phyloP scores from a whole-genome alignment of 2,329 filamentous ascomycete genomes.

The Lithohypha guttulata region DNA sequence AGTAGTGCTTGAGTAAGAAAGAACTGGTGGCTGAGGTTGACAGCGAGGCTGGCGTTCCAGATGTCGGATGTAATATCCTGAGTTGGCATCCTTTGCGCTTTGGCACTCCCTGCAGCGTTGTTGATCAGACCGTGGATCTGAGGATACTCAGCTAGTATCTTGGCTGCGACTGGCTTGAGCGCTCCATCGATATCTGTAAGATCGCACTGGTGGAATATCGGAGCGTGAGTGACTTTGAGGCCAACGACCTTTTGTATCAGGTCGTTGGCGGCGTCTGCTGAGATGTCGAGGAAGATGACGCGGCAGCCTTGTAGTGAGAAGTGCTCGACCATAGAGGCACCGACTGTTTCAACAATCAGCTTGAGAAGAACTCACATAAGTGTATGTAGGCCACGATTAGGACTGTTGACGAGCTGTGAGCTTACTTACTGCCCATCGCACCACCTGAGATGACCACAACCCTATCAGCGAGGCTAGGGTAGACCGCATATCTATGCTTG shows the following conservation, averaged over 20 bases:
- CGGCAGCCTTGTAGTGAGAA: constrained; percentile 22
- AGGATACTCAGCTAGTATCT: constrained; percentile 3
- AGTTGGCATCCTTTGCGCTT: neutral
- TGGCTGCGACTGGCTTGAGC: neutral
- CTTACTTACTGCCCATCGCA: no score
- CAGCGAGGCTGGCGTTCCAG: constrained; percentile 35
- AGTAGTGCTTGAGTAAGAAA: constrained; percentile 33
- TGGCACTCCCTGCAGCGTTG: constrained; percentile 6
- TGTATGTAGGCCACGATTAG: no score
- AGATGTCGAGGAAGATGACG: constrained; percentile 1
- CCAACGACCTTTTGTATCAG: neutral
- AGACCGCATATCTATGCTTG: no score
- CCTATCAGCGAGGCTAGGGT: constrained; percentile 3
- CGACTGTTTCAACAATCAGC: constrained; percentile 27
- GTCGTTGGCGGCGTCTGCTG: neutral
- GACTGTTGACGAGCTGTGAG: no score
- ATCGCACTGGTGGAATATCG: constrained; percentile 1
- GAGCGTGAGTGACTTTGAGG: neutral
- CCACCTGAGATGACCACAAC: no score
- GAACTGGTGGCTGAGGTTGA: constrained; percentile 37
- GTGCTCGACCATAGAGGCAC: constrained; percentile 27
- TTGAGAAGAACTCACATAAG: constrained; percentile 16
- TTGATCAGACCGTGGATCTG: constrained; percentile 11
- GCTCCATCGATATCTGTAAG: neutral
- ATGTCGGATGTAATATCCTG: constrained; percentile 30